A percentile compares a stretch with the other conserved stretches of the same genome.
Conservation (phyloP, 1,139 yeast genomes). For the Yamadazyma atlantica region DNA sequence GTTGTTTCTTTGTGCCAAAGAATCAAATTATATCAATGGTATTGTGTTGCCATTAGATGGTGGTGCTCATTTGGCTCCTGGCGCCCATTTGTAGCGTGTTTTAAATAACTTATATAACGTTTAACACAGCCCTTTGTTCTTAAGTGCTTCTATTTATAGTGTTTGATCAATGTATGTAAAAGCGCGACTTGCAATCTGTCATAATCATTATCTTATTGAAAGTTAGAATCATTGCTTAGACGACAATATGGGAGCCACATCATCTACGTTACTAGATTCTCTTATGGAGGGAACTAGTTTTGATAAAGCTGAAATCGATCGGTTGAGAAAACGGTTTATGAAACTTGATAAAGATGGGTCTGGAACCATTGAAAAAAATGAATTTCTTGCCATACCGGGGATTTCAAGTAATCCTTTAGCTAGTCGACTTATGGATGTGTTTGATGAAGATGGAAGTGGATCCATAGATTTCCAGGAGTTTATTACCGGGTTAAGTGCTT, state of each 20-base stretch:
- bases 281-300: constrained; percentile 79
- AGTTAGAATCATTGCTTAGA: too few species aligned
- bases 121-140: not conserved
- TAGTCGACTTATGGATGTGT: constrained; percentile 84
- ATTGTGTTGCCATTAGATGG: constrained; percentile 77
- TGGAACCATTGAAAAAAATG: constrained; percentile 88
- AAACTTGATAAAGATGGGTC: constrained; percentile 90
- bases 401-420: constrained; percentile 90
- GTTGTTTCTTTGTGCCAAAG: constrained; percentile 58
- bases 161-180: not conserved
- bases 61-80: constrained; percentile 44
- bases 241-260: constrained; percentile 60
- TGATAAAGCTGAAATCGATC: constrained; percentile 86
- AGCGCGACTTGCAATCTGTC: not conserved
- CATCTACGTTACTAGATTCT: constrained; percentile 65
- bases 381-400: constrained; percentile 91
- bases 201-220: too few species aligned
- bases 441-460: constrained; percentile 92
- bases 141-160: not conserved
- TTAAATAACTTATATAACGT: too few species aligned
- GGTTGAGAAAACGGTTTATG: constrained; percentile 90
- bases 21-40: constrained; percentile 67
- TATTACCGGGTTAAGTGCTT: constrained; percentile 84
- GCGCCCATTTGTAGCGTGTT: constrained; percentile 15
- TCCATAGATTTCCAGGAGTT: constrained; percentile 95